Evolutionary conservation across 208 protist genomes (phyloP).

Genomic region (Leishmania tropica): DNA sequence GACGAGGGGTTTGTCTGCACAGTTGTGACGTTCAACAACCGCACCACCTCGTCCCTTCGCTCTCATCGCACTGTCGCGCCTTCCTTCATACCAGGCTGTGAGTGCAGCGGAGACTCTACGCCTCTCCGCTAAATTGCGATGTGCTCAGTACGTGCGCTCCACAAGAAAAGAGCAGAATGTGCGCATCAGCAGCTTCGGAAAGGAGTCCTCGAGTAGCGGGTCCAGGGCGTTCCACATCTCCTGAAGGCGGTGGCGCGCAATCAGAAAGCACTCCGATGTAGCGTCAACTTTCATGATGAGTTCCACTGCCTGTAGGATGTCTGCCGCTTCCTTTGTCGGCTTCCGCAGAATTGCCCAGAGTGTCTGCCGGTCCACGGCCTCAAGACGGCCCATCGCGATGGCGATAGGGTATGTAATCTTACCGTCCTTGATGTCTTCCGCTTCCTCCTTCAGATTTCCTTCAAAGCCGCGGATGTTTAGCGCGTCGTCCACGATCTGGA

Average conservation of each 20-base stretch:
- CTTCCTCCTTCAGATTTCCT: constrained; percentile 38
- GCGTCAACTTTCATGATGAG: constrained; percentile 36
- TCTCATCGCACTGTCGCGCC: no score
- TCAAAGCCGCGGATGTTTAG: constrained; percentile 50
- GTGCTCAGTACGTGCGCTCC: constrained; percentile 29
- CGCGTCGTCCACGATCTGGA: constrained; percentile 76
- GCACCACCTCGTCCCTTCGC: neutral
- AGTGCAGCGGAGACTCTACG: neutral
- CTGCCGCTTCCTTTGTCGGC: constrained; percentile 17
- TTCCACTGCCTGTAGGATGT: constrained; percentile 31
- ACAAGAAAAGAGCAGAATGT: constrained; percentile 50
- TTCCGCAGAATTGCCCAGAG: constrained; percentile 44
- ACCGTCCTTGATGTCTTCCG: constrained; percentile 50
- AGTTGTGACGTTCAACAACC: neutral
- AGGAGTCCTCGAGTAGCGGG: constrained; percentile 39
- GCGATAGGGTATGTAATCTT: constrained; percentile 75
- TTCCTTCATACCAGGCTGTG: neutral
- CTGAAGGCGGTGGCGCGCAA: constrained; percentile 38
- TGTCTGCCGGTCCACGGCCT: constrained; percentile 23
- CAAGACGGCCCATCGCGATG: constrained; percentile 45
- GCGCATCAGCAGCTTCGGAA: constrained; percentile 59
- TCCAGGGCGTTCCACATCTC: constrained; percentile 47
- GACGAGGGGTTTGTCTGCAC: neutral
- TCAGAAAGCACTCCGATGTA: constrained; percentile 34
- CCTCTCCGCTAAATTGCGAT: neutral